phyloP scores from a whole-genome alignment of 441 rosid genomes.

The Adansonia grandidieri region DNA sequence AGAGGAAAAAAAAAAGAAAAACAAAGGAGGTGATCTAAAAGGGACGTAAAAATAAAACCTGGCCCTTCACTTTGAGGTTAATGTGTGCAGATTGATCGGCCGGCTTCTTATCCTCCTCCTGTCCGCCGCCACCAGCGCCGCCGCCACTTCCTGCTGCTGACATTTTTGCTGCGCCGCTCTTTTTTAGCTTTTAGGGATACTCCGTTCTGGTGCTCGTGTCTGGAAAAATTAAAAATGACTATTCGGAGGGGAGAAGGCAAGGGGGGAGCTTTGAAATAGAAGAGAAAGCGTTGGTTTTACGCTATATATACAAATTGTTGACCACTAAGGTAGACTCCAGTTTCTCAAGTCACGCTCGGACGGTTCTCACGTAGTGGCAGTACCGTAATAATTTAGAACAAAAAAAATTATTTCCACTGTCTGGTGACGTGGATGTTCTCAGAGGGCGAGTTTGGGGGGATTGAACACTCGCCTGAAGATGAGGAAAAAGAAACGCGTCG shows the following conservation, averaged over 20 bases:
- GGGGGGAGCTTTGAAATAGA: not conserved
- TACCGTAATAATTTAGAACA: not conserved
- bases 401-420: too few relatives aligned
- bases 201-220: not conserved
- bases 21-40: not conserved
- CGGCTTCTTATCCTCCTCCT: slow-evolving; percentile 89
- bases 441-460: not conserved
- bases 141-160: slow-evolving; percentile 39
- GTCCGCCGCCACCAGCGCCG: slow-evolving; percentile 34
- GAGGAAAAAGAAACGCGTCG: not conserved
- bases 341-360: not conserved
- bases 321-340: not conserved
- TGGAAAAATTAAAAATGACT: not conserved
- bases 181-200: not conserved
- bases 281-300: slow-evolving; percentile 18
- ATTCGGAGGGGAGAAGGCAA: not conserved
- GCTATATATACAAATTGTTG: slow-evolving; percentile 24
- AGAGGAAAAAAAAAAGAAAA: not conserved
- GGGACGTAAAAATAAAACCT: slow-evolving; percentile 37
- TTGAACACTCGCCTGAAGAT: not conserved
- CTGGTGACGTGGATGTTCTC: not conserved
- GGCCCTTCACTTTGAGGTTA: slow-evolving; percentile 91
- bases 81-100: slow-evolving; percentile 69
- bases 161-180: slow-evolving; percentile 27
- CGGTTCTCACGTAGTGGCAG: not conserved